Percentiles rank a stretch among this genome's conserved stretches.
phyloP scores from a whole-genome alignment of 2,329 filamentous ascomycete genomes.

The Pseudomassariella vexata region DNA sequence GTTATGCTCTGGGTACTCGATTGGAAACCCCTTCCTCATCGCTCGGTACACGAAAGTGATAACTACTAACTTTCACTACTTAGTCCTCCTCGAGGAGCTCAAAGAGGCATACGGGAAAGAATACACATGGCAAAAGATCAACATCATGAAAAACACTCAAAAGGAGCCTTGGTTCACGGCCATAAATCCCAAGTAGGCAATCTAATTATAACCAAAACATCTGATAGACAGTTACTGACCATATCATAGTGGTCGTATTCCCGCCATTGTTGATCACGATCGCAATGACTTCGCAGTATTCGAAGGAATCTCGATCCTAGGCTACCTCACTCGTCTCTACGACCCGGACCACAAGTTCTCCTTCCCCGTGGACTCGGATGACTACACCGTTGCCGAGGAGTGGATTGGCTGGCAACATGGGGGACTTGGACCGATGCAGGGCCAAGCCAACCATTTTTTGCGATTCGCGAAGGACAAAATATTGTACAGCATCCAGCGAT shows the following conservation, averaged over 20 bases:
- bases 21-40: too few species aligned
- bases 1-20: too few species aligned
- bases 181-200: slow-evolving; percentile 58
- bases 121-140: slow-evolving; percentile 53
- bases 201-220: too few species aligned
- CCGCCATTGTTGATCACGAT: slow-evolving; percentile 62
- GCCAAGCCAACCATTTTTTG: slow-evolving; percentile 69
- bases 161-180: slow-evolving; percentile 63
- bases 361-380: slow-evolving; percentile 40
- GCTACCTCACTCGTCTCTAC: slow-evolving; percentile 68
- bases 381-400: slow-evolving; percentile 41
- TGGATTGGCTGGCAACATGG: slow-evolving; percentile 70
- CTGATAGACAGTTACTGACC: too few species aligned
- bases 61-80: too few species aligned
- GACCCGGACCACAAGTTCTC: slow-evolving; percentile 63
- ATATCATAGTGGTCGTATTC: slow-evolving; percentile 60
- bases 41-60: too few species aligned
- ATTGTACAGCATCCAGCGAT: slow-evolving; percentile 66
- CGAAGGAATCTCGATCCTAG: slow-evolving; percentile 68
- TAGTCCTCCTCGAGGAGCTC: slow-evolving; percentile 61
- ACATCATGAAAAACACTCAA: slow-evolving; percentile 58
- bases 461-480: slow-evolving; percentile 63
- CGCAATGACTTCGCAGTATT: slow-evolving; percentile 59
- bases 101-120: slow-evolving; percentile 57
- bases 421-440: slow-evolving; percentile 68